A percentile compares a stretch with the other conserved stretches of the same genome.
Conservation (phyloP, 768 basidiomycete species). For the Agrocybe praecox region DNA sequence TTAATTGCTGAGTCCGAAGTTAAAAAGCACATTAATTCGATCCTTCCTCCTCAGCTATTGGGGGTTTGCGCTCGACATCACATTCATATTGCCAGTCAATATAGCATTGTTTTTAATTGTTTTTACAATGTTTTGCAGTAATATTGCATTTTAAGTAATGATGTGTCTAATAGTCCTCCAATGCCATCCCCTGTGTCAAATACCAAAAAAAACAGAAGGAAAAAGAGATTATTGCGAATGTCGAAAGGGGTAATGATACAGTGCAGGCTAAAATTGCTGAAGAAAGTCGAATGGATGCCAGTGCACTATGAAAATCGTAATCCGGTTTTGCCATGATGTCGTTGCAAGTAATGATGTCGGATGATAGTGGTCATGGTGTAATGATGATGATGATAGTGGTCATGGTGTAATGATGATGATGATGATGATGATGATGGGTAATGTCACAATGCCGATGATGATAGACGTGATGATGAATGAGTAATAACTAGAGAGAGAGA, state of each 20-base stretch:
- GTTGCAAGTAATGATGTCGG: conserved; percentile 6
- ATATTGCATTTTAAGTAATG: conserved; percentile 14
- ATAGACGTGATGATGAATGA: conserved; percentile 9
- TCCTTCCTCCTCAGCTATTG: background rate
- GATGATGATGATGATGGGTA: conserved; percentile 7
- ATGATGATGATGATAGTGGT: conserved; percentile 6
- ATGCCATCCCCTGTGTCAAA: background rate
- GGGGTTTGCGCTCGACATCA: background rate
- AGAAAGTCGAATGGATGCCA: conserved; percentile 14
- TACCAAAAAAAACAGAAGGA: conserved; percentile 6
- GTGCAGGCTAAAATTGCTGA: conserved; percentile 14
- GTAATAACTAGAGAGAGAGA: conserved; percentile 8
- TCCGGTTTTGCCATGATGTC: background rate
- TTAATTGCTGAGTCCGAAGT: no score
- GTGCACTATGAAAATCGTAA: conserved; percentile 12
- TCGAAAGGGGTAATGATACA: conserved; percentile 11
- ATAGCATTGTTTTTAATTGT: background rate
- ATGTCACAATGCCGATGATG: background rate
- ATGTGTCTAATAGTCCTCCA: conserved; percentile 4
- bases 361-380: conserved; percentile 1
- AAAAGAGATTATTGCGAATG: conserved; percentile 13
- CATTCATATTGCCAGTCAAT: background rate
- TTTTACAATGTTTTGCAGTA: conserved; percentile 13
- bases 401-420: conserved; percentile 7
- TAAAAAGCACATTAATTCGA: no score